Evolutionary conservation across 495 filamentous ascomycete species (phyloP).

Genomic region (Xylaria grammica): DNA sequence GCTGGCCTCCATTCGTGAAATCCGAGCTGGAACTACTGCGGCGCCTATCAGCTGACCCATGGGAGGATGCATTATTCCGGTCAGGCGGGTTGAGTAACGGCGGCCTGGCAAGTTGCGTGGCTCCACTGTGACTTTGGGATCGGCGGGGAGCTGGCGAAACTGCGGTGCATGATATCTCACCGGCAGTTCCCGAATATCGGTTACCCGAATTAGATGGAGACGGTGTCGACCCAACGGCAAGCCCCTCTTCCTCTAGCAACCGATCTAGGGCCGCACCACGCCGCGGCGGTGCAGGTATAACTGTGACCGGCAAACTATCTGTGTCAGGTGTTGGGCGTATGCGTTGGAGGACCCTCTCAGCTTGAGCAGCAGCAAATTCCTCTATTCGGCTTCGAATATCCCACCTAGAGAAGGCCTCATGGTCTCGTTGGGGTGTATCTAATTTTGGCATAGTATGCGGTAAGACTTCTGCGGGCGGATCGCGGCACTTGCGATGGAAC

Average conservation of each 20-base stretch:
- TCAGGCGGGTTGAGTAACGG: slow-evolving; percentile 18
- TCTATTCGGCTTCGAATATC: slow-evolving; percentile 51
- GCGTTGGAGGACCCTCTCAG: slow-evolving; percentile 50
- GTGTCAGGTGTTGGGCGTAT: slow-evolving; percentile 54
- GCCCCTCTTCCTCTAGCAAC: slow-evolving; percentile 48
- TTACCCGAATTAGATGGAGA: background rate
- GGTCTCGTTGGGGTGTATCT: slow-evolving; percentile 27
- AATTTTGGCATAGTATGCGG: slow-evolving; percentile 34
- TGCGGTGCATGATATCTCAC: background rate
- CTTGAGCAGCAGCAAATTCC: slow-evolving; percentile 53
- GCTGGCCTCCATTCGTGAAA: slow-evolving; percentile 24
- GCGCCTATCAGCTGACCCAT: slow-evolving; percentile 20
- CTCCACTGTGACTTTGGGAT: slow-evolving; percentile 20
- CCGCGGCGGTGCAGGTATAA: slow-evolving; percentile 54
- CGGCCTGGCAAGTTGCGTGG: slow-evolving; percentile 19
- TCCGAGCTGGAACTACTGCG: slow-evolving; percentile 17
- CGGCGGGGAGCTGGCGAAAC: slow-evolving; percentile 12
- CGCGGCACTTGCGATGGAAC: slow-evolving; percentile 28
- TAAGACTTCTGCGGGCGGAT: slow-evolving; percentile 37
- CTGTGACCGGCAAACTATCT: slow-evolving; percentile 53
- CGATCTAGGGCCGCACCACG: slow-evolving; percentile 51
- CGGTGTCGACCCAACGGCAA: background rate
- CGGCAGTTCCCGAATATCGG: background rate
- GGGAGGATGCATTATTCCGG: slow-evolving; percentile 21
- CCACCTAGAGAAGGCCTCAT: slow-evolving; percentile 43